phyloP scores from a whole-genome alignment of 2,329 filamentous ascomycete genomes.

The Penicillium freii region DNA sequence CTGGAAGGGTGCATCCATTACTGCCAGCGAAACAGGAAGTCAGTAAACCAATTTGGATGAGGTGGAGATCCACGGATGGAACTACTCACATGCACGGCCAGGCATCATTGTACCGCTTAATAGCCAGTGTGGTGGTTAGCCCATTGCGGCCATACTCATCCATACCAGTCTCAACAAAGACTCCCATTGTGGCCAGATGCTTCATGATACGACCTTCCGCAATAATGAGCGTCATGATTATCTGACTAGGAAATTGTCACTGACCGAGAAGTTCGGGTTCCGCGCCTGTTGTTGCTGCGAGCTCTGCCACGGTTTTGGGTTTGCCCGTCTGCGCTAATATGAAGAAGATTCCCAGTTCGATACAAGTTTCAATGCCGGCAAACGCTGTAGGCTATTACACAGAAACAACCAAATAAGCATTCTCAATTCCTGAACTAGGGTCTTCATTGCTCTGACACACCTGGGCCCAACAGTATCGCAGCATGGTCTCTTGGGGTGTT shows the following conservation, averaged over 20 bases:
- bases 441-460: slow-evolving; percentile 7
- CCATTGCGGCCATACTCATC: slow-evolving; percentile 16
- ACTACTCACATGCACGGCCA: slow-evolving; percentile 18
- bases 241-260: neutral
- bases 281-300: slow-evolving; percentile 12
- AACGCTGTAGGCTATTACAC: slow-evolving; percentile 11
- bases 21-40: neutral
- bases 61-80: no score
- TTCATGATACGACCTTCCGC: slow-evolving; percentile 17
- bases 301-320: slow-evolving; percentile 15
- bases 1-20: slow-evolving; percentile 7
- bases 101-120: slow-evolving; percentile 17
- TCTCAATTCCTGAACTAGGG: no score
- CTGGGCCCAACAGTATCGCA: slow-evolving; percentile 29
- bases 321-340: slow-evolving; percentile 7
- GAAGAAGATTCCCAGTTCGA: slow-evolving; percentile 18
- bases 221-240: neutral
- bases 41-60: neutral
- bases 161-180: slow-evolving; percentile 16
- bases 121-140: slow-evolving; percentile 11
- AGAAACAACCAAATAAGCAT: neutral
- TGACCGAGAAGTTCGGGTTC: slow-evolving; percentile 16
- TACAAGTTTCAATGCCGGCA: slow-evolving; percentile 18
- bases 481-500: slow-evolving; percentile 31
- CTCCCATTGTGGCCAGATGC: slow-evolving; percentile 18